Base-by-base conservation (phyloP, 768 basidiomycete species). In the Tubosaeta sp. region DNA sequence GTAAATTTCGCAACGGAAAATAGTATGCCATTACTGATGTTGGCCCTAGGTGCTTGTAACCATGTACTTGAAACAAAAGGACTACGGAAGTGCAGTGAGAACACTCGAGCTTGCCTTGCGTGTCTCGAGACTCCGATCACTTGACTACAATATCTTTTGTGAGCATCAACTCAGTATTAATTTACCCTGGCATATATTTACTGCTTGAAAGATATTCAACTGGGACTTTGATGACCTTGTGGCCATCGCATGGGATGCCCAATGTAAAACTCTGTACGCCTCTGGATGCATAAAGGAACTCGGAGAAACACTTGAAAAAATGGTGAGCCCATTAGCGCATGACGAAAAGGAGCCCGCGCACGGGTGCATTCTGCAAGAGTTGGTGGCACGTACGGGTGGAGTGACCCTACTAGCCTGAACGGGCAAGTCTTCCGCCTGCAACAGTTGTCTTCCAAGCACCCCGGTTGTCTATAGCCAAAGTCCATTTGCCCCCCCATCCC, bases 101-200 rank as follows among this genome's bases (percentile, higher is more conserved):
- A 40, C 30, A 1, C 29, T 48, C 10, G 16, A 31, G 11, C 29
- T 4, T n/a, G 30, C 44, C 44, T 3, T 3, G 61, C 69, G 11
- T 88, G 22, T 27, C 31, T 5, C 16, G n/a, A n/a, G n/a, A n/a
- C n/a, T n/a, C n/a, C n/a, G n/a, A 27, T 25, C 16, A 11, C n/a
- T 34, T 42, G 24, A 34, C 13, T 2, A 42, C 48, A 4, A 49
- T 49, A 8, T 49, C 31, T 9, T 14, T 49, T 7, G 48, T 49
- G 24, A 41, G 31, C 30, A 25, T 32, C 32, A 8, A 9, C 5
- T 24, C 12, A 1, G 7, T 22, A 16, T 4, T 2, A 6, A 13
- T 8, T 12, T 7, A 5, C 19, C 19, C 19, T 30, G 2, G 12
- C 27, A 44, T 36, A 16, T 32, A 16, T 12, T 30, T 13, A 44